Evolutionary conservation across 2,329 filamentous ascomycete genomes (phyloP).

Genomic region (Pestalotiopsis sp.): DNA sequence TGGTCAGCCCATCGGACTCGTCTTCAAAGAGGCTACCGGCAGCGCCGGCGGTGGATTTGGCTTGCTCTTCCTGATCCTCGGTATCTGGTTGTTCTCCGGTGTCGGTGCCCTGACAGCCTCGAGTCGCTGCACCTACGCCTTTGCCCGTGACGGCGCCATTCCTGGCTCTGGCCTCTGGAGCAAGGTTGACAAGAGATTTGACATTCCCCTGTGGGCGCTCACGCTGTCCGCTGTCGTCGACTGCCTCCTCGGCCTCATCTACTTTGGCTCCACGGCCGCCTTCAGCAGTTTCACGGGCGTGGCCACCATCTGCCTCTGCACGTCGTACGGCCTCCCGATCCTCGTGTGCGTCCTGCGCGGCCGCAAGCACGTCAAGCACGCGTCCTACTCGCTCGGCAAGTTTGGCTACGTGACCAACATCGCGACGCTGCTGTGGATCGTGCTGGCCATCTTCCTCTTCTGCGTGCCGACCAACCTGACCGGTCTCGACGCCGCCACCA

Average conservation of each 20-base stretch:
- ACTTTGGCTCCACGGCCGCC: constrained; percentile 74
- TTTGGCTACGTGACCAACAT: constrained; percentile 70
- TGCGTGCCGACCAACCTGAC: constrained; percentile 70
- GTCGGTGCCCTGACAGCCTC: constrained; percentile 74
- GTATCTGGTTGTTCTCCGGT: constrained; percentile 76
- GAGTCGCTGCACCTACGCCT: constrained; percentile 73
- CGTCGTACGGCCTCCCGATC: constrained; percentile 75
- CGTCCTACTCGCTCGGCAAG: constrained; percentile 66
- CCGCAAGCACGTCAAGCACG: constrained; percentile 64
- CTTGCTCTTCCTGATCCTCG: constrained; percentile 72
- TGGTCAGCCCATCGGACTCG: constrained; percentile 72
- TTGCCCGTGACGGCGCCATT: constrained; percentile 73
- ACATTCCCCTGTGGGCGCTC: constrained; percentile 71
- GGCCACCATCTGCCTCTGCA: constrained; percentile 75
- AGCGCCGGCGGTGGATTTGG: constrained; percentile 73
- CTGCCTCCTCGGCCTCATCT: constrained; percentile 73
- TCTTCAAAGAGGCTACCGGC: constrained; percentile 76
- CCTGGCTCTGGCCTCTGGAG: constrained; percentile 68
- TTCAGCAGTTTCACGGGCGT: constrained; percentile 81
- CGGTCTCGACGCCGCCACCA: constrained; percentile 49
- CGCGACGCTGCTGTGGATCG: constrained; percentile 56
- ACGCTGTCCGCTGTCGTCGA: constrained; percentile 68
- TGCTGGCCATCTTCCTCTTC: constrained; percentile 69
- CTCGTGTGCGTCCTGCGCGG: constrained; percentile 68
- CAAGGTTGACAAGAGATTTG: constrained; percentile 62